Evolutionary conservation across 192 early-diverging fungal species (phyloP).

Genomic region (Mortierella antarctica): DNA sequence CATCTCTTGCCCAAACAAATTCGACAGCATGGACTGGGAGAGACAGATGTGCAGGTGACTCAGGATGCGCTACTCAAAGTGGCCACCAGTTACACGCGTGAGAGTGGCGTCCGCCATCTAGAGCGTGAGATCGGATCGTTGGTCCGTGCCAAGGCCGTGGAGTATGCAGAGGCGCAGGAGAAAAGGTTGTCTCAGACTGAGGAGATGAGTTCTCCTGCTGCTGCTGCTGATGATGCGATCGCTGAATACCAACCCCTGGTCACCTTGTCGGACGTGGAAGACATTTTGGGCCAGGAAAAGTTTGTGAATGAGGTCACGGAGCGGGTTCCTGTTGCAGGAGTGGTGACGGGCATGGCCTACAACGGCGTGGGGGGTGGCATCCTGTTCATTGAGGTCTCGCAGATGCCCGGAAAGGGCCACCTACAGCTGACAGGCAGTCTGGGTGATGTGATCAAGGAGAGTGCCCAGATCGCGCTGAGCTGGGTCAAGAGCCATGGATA

Average conservation of each 20-base stretch:
- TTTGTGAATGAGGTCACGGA: conserved; percentile 80
- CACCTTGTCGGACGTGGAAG: conserved; percentile 59
- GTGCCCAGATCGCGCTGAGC: conserved; percentile 78
- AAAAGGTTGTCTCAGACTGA: neutral
- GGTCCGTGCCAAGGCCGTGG: conserved; percentile 75
- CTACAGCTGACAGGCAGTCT: conserved; percentile 76
- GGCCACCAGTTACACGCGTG: conserved; percentile 79
- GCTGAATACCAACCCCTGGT: conserved; percentile 60
- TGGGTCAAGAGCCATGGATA: conserved; percentile 81
- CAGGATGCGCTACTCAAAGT: conserved; percentile 69
- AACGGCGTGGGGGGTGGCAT: conserved; percentile 80
- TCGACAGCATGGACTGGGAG: conserved; percentile 67
- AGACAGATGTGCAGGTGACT: conserved; percentile 59
- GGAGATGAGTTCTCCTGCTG: neutral
- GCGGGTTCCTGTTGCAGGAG: conserved; percentile 70
- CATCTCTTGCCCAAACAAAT: conserved; percentile 84
- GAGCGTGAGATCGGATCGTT: conserved; percentile 79
- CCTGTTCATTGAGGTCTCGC: conserved; percentile 83
- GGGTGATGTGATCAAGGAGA: conserved; percentile 90
- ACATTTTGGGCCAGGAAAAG: conserved; percentile 74
- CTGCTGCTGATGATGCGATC: neutral
- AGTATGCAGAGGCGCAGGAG: conserved; percentile 71
- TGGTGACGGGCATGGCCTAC: conserved; percentile 89
- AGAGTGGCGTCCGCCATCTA: conserved; percentile 82
- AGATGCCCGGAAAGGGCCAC: conserved; percentile 78